A percentile compares a stretch with the other conserved stretches of the same genome.
These are phyloP conservation scores for Ceratorhiza oryzae-sativae DNA, from an alignment of 1,284 basidiomycete genomes.

Conservation along the genomic window DNA sequence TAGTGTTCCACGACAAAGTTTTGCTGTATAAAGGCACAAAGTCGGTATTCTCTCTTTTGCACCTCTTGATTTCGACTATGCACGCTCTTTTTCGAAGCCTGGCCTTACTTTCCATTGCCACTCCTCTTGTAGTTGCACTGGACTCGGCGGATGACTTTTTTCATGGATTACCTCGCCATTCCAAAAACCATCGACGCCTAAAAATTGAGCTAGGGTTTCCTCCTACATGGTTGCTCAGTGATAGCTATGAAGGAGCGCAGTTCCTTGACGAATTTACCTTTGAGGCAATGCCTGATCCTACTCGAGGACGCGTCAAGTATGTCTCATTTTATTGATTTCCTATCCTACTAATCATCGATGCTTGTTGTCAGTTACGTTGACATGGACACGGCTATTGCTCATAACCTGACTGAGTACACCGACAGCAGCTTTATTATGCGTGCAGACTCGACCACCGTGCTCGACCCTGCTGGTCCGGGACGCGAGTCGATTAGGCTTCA, in stretches of 20 bases:
- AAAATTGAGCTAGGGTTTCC: neutral
- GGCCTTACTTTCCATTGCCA: neutral
- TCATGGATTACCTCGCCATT: neutral
- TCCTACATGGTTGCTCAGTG: constrained; percentile 44
- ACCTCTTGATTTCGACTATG: too few species aligned
- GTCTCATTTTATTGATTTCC: constrained; percentile 55
- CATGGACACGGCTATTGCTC: constrained; percentile 39
- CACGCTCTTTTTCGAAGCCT: neutral
- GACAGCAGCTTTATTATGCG: constrained; percentile 42
- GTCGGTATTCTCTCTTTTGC: too few species aligned
- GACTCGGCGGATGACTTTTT: constrained; percentile 1
- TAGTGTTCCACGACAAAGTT: too few species aligned
- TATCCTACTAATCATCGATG: constrained; percentile 49
- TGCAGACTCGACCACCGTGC: constrained; percentile 43
- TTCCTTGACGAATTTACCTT: constrained; percentile 62
- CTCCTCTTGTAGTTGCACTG: neutral
- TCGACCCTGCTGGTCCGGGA: constrained; percentile 41
- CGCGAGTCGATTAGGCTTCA: constrained; percentile 43
- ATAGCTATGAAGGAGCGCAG: constrained; percentile 56
- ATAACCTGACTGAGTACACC: constrained; percentile 40
- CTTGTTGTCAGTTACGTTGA: constrained; percentile 42
- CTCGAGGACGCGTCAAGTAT: constrained; percentile 45
- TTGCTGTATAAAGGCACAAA: neutral
- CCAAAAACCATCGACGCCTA: neutral
- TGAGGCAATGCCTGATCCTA: constrained; percentile 64